These are phyloP conservation scores for Nymphaea thermarum DNA, from an alignment of 164 flowering plant genomes.

Conservation along the genomic window DNA sequence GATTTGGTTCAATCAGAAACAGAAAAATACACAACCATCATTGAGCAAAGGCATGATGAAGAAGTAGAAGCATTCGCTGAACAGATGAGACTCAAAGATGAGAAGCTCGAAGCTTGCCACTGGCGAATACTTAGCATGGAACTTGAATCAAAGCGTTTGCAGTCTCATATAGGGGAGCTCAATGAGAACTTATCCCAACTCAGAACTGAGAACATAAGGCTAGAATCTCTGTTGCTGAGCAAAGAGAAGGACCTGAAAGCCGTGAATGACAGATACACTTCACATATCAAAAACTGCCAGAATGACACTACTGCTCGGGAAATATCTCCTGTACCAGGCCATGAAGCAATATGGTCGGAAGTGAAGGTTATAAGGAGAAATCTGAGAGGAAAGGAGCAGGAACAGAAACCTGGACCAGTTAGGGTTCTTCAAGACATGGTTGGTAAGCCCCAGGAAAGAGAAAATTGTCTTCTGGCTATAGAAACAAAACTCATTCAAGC, in stretches of 20 bases:
- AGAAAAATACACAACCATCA: constrained; percentile 29
- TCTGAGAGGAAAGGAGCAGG: constrained; percentile 25
- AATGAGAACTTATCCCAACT: constrained; percentile 38
- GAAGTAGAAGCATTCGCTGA: constrained; percentile 79
- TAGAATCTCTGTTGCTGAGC: constrained; percentile 41
- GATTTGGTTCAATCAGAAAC: constrained; percentile 44
- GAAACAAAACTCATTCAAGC: neutral
- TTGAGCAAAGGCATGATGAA: constrained; percentile 52
- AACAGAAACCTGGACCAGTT: constrained; percentile 8
- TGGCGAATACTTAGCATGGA: constrained; percentile 76
- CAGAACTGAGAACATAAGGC: constrained; percentile 40
- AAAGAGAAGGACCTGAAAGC: constrained; percentile 46
- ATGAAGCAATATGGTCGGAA: constrained; percentile 30
- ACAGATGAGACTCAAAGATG: constrained; percentile 73
- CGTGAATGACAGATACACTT: constrained; percentile 28
- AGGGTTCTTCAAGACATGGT: constrained; percentile 13
- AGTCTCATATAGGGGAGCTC: constrained; percentile 50
- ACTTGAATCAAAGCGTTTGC: constrained; percentile 59
- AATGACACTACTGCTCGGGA: constrained; percentile 15
- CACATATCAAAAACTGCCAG: constrained; percentile 12
- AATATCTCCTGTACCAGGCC: constrained; percentile 10
- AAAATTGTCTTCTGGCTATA: neutral
- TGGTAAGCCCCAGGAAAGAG: constrained; percentile 1
- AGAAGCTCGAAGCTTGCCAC: constrained; percentile 57
- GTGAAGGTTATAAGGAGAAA: constrained; percentile 37